Evolutionary conservation across 2,329 filamentous ascomycete species (phyloP).

Genomic region (Chaetoscypha palmicola): DNA sequence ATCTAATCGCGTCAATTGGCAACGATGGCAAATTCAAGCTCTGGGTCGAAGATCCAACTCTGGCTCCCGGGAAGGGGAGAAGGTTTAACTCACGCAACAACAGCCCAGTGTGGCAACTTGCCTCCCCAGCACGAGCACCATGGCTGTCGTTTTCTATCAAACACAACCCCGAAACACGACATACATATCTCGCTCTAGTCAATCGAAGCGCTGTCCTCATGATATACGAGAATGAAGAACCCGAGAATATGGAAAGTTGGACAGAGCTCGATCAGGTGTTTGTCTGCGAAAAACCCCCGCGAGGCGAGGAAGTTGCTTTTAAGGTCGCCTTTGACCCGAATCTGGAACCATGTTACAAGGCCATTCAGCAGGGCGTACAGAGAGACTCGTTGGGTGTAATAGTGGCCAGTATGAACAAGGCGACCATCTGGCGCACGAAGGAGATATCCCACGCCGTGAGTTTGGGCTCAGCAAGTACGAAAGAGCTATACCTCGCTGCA

Average conservation of each 20-base stretch:
- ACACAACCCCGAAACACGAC: conserved; percentile 67
- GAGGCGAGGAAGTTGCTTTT: conserved; percentile 84
- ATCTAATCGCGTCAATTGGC: conserved; percentile 79
- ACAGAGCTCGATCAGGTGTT: conserved; percentile 67
- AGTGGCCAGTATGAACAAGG: conserved; percentile 76
- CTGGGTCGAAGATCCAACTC: conserved; percentile 85
- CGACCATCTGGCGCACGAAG: conserved; percentile 74
- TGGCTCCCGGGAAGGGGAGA: conserved; percentile 64
- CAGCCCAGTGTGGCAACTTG: conserved; percentile 41
- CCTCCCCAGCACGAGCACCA: conserved; percentile 33
- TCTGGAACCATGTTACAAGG: conserved; percentile 69
- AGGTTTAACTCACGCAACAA: conserved; percentile 72
- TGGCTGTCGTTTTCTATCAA: conserved; percentile 80
- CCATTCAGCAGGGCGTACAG: conserved; percentile 73
- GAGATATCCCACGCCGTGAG: conserved; percentile 44
- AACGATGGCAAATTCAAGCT: conserved; percentile 86
- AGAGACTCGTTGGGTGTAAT: conserved; percentile 73
- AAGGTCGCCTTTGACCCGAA: conserved; percentile 84
- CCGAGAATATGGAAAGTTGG: conserved; percentile 75
- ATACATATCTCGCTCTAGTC: conserved; percentile 80
- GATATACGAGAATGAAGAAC: conserved; percentile 78
- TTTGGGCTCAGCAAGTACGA: conserved; percentile 51
- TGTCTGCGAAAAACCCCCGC: conserved; percentile 61
- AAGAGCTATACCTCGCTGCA: conserved; percentile 79
- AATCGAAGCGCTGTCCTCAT: conserved; percentile 74